Base-by-base conservation (phyloP, 2,329 filamentous ascomycete genomes). In the Rhynchosporium secalis region DNA sequence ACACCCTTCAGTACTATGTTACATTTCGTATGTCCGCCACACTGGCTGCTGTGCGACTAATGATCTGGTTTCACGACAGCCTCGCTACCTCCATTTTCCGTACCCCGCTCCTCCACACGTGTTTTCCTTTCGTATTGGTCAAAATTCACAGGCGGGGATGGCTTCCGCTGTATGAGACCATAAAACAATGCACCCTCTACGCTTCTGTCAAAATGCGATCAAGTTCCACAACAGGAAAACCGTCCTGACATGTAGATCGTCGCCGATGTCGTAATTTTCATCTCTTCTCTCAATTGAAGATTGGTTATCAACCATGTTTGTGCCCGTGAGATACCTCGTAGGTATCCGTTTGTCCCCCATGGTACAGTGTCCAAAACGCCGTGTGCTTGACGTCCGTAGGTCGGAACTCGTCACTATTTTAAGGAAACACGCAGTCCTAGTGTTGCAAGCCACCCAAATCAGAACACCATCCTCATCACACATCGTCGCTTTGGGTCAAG, bases 381-480 rank as follows among this genome's bases (percentile, higher is more conserved):
- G 60, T 41, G 60, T 57, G 57, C 46, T 52, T 33, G 26, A 59
- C 20, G 28, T 51, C 36, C 20, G 36, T 26, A 47, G 38, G 36
- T 45, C 36, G 38, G 47, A 2, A 51, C 36, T 52, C 26, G 36
- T 51, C 31, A 10, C 46, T 57, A 28, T 56, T 41, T 28, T 28
- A 49, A 45, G 48, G 36, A 46, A 52, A 13, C 15, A 31, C 20
- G 43, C 15, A 36, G 26, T 57, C 51, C 26, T 26, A 38, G 26
- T 33, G 46, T 26, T 43, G 46, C 43, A 33, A 46, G 45, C 28
- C 20, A 26, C 41, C 46, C n/a, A 10, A 49, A 33, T 70, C 55
- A 71, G 49, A 71, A 61, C 13, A 63, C 58, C 58, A 65, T 70
- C 48, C 65, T 65, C 71, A 73, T 72, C 15, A 72, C 62, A 58